These are phyloP conservation scores for Acanthamoeba castellanii DNA, from an alignment of 208 protist genomes.

Conservation along the genomic window DNA sequence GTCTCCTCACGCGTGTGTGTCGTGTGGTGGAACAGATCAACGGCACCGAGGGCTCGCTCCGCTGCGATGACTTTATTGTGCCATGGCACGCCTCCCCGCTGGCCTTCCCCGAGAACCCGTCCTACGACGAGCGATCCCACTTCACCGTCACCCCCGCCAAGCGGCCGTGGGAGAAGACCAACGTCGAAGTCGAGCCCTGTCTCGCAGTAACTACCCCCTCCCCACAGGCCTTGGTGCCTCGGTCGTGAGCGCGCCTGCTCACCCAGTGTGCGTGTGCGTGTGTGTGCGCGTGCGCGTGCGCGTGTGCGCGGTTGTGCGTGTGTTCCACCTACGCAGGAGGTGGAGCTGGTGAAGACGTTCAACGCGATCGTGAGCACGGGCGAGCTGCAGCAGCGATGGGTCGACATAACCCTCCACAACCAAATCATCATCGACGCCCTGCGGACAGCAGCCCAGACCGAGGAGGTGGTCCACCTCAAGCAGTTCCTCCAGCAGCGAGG, in stretches of 20 bases:
- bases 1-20: no score
- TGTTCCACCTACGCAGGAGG: background rate
- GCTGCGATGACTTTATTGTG: slow-evolving; percentile 34
- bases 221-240: no score
- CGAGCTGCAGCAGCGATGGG: slow-evolving; percentile 15
- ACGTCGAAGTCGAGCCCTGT: slow-evolving; percentile 30
- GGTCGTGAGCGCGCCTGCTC: no score
- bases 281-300: no score
- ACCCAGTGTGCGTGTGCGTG: no score
- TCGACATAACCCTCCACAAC: slow-evolving; percentile 32
- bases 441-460: background rate
- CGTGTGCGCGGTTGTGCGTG: no score
- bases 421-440: slow-evolving; percentile 30
- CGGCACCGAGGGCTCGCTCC: background rate
- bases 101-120: background rate
- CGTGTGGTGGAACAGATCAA: background rate
- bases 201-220: background rate
- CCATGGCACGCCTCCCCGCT: background rate
- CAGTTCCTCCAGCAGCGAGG: background rate
- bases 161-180: slow-evolving; percentile 10
- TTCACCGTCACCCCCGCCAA: slow-evolving; percentile 6
- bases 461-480: background rate
- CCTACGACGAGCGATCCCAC: background rate
- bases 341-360: slow-evolving; percentile 48
- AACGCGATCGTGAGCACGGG: slow-evolving; percentile 7